Evolutionary conservation across 164 flowering plant species (phyloP).

Genomic region (Magnolia changhungtana): DNA sequence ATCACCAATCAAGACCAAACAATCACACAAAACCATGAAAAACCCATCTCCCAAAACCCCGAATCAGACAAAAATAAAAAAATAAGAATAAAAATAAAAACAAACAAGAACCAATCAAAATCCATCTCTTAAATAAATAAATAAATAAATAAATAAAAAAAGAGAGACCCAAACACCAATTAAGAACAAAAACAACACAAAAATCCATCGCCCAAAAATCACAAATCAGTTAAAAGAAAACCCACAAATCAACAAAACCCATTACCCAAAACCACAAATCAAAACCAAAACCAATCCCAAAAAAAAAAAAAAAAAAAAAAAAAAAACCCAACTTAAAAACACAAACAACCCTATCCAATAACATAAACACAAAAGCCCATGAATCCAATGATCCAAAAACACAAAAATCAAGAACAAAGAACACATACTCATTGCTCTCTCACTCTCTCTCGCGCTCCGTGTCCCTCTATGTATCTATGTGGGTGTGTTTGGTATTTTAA

Average conservation of each 20-base stretch:
- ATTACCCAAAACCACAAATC: not conserved
- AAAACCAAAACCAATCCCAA: not conserved
- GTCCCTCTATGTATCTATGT: not conserved
- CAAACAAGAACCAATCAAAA: not conserved
- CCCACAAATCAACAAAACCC: not conserved
- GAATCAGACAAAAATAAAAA: not conserved
- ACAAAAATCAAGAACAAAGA: not conserved
- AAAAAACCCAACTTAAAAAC: not conserved
- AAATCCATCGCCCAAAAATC: not conserved
- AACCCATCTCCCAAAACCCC: not conserved
- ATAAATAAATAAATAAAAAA: not conserved
- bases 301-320: not conserved
- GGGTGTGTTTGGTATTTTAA: no score
- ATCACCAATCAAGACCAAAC: not conserved
- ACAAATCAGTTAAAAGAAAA: not conserved
- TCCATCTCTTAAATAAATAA: not conserved
- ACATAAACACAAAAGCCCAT: not conserved
- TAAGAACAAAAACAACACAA: not conserved
- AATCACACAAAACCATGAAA: not conserved
- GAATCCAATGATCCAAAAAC: not conserved
- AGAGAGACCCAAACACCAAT: not conserved
- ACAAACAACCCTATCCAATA: not conserved
- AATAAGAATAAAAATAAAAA: not conserved
- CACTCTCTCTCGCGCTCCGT: not conserved
- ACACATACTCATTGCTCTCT: slow-evolving; percentile 39